A percentile compares a stretch with the other conserved stretches of the same genome.
phyloP scores from a whole-genome alignment of 1,284 basidiomycete genomes.

The Cryptococcus sp. region DNA sequence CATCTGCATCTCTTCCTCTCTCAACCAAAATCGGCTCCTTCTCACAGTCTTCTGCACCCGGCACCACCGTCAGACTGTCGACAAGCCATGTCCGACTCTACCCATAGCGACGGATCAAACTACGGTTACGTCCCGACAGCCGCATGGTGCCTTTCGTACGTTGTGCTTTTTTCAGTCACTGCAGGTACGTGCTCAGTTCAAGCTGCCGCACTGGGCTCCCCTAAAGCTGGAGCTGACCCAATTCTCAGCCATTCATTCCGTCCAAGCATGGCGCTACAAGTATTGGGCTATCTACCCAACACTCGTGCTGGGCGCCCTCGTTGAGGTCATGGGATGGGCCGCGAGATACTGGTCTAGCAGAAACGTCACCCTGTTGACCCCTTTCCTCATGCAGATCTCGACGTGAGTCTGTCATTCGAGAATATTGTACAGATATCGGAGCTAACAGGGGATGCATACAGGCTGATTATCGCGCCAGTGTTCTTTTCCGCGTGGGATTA shows the following conservation, averaged over 20 bases:
- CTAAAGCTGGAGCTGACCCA: too few relatives aligned
- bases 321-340: conserved; percentile 54
- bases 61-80: conserved; percentile 31
- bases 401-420: conserved; percentile 1
- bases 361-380: conserved; percentile 26
- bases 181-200: too few relatives aligned
- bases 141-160: conserved; percentile 19
- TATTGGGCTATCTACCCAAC: conserved; percentile 60
- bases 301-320: conserved; percentile 51
- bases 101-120: conserved; percentile 6
- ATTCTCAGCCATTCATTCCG: conserved; percentile 47
- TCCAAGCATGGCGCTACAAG: conserved; percentile 49
- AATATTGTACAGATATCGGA: too few relatives aligned
- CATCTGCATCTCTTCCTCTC: too few relatives aligned
- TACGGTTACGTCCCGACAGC: conserved; percentile 36
- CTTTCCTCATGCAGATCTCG: conserved; percentile 53
- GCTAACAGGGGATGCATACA: too few relatives aligned
- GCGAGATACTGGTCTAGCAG: conserved; percentile 34
- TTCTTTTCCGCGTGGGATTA: conserved; percentile 45
- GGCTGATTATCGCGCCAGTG: conserved; percentile 45
- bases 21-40: too few relatives aligned
- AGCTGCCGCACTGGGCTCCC: too few relatives aligned
- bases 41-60: conserved; percentile 77
- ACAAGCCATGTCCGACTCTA: too few relatives aligned
- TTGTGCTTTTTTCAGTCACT: conserved; percentile 30